Base-by-base conservation (phyloP, 805 yeast genomes). In the Yarrowia hollandica region DNA sequence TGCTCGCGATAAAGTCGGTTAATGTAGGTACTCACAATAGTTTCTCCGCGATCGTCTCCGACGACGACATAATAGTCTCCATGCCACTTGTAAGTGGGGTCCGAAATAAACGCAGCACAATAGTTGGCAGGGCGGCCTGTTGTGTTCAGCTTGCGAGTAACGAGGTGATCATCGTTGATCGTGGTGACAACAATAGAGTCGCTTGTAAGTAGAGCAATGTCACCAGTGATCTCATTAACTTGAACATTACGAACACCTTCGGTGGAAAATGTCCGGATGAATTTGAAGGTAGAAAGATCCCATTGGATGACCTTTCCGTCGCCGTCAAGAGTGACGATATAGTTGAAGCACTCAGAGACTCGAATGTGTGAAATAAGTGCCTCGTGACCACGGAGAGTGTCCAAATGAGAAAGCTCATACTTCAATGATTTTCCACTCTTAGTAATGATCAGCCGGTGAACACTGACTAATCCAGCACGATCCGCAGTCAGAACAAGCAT, bases 71-170 rank as follows among this genome's bases (percentile, higher is more conserved):
- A 37, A 12, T 52, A 35, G 18, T 35, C 44, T 10, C 44, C 44
- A 35, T 52, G 42, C 58, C 58, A 52, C 28, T 35, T 52, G 44
- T 52, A 52, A 5, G 58, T 25, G 26, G 42, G 58, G n/a, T 37
- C 42, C n/a, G 58, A 35, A 14, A 52, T 26, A 12, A 52, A 52
- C 5, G 58, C 58, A 35, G 58, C 58, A 19, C 58, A 52, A 8
- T 52, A 52, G 34, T 35, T 52, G 2, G 55, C 55, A 11, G 55
- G 55, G 11, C 55, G 19, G 28, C 55, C 55, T n/a, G 55, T 48
- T 4, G 39, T n/a, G 35, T 37, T 52, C 23, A 52, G 31, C 26
- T 52, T n/a, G 1, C 26, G 44, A 11, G 25, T 25, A 14, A 37
- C 58, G n/a, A 52, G 26, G n/a, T 26, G 44, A 18, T 52, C 44